phyloP scores from a whole-genome alignment of 805 yeast species.

The Lachancea meyersii region DNA sequence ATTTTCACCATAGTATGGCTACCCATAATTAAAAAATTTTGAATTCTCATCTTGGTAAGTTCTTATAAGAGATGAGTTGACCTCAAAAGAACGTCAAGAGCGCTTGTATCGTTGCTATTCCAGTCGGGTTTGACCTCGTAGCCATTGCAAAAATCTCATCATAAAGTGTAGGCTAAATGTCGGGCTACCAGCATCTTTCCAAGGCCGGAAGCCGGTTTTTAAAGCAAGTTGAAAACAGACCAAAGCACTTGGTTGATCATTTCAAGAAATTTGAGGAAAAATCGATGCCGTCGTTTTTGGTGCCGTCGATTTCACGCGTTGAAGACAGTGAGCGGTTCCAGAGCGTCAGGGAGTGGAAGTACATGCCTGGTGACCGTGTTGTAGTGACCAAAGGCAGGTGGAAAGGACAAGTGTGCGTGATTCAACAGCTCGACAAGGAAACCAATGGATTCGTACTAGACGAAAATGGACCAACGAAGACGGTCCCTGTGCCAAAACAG shows the following conservation, averaged over 20 bases:
- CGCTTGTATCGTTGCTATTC: background rate
- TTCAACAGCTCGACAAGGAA: slow-evolving; percentile 51
- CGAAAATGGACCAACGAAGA: slow-evolving; percentile 60
- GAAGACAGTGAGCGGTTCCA: slow-evolving; percentile 32
- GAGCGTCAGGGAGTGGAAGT: slow-evolving; percentile 49
- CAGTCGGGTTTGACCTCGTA: background rate
- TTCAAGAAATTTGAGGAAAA: slow-evolving; percentile 28
- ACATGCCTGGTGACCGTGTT: slow-evolving; percentile 71
- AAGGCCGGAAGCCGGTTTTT: slow-evolving; percentile 36
- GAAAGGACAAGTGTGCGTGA: slow-evolving; percentile 68
- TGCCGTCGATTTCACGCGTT: slow-evolving; percentile 31
- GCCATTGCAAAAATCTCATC: background rate
- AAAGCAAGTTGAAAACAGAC: slow-evolving; percentile 28
- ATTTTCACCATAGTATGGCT: too few relatives aligned
- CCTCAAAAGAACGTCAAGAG: background rate
- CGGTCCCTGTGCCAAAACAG: slow-evolving; percentile 61
- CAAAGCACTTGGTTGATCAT: slow-evolving; percentile 28
- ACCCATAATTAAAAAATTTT: background rate
- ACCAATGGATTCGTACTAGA: slow-evolving; percentile 59
- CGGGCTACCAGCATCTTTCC: slow-evolving; percentile 28
- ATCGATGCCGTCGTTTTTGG: slow-evolving; percentile 35
- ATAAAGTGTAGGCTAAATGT: slow-evolving; percentile 8
- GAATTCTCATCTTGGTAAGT: background rate
- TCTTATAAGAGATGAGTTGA: background rate
- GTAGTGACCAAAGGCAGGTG: slow-evolving; percentile 62